Base-by-base conservation (phyloP, 257 asterid species). In the Anisodus tanguticus region DNA sequence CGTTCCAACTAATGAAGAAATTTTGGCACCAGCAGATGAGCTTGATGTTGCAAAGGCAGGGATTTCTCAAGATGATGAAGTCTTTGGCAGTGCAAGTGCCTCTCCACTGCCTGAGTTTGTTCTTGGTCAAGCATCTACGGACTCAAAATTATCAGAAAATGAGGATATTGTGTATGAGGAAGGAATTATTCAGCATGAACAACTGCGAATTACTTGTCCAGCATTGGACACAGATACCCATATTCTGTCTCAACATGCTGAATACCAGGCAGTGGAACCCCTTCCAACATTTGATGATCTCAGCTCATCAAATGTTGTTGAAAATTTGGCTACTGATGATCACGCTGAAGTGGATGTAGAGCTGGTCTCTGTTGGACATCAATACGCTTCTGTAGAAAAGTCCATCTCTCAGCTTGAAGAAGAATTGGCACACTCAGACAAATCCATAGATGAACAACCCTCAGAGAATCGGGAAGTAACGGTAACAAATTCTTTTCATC, bases 391-490 rank as follows among this genome's bases (percentile, higher is more conserved):
- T 69, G 91, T 84, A 69, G 94, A 82, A 85, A 88, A 72, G 51
- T 35, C 85, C 19, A 13, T 68, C 16, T 84, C 92, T 84, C 88
- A 82, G 84, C 88, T 83, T 81, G 88, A 83, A 68, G 92, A 93
- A 78, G 92, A 88, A 55, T 66, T 84, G 74, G 85, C 78, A 82
- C 83, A 55, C 83, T 79, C 86, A 55, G 89, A 85, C 82, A 86
- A 85, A 80, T 84, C 91, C 53, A 78, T 80, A 16, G 88, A 84
- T 62, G 89, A 87, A 83, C 90, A 87, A 31, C 78, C 86, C 82
- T 80, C 83, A 83, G 83, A 86, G 82, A 87, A 89, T 84, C 76
- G 74, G 67, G 93, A 88, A 83, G 87, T 85, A 66, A 90, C 86
- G 95, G 98, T 95, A 83, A 85, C 81, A 59, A 78, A 77, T 79